These are phyloP conservation scores for Colletotrichum falcatum DNA, from an alignment of 2,329 filamentous ascomycete species.

Conservation along the genomic window DNA sequence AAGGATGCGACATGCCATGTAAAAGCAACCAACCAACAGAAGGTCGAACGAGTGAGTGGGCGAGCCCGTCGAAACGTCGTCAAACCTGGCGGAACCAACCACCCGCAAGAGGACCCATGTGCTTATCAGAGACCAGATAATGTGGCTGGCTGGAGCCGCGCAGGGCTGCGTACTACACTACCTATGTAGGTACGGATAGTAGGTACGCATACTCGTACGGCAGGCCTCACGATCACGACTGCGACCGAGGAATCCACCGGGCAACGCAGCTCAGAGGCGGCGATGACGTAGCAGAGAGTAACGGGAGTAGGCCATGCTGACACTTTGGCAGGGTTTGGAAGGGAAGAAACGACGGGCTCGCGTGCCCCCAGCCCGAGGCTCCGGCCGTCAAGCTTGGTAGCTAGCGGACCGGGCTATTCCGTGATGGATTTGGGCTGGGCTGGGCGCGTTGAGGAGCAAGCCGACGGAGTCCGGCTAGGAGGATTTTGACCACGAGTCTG, in stretches of 20 bases:
- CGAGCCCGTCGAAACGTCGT: background rate
- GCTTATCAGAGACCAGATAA: background rate
- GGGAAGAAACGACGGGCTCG: background rate
- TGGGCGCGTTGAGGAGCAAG: slow-evolving; percentile 23
- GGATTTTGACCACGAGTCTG: slow-evolving; percentile 24
- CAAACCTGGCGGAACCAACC: background rate
- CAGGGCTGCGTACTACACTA: background rate
- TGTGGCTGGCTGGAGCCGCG: background rate
- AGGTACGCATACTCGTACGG: too few relatives aligned
- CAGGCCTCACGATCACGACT: background rate
- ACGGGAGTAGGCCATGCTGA: background rate
- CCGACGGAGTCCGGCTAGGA: slow-evolving; percentile 15
- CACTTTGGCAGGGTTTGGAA: background rate
- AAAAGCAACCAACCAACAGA: too few relatives aligned
- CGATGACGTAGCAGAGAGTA: slow-evolving; percentile 2
- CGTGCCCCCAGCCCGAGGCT: background rate
- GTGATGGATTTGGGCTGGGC: slow-evolving; percentile 25
- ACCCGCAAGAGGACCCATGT: slow-evolving; percentile 1
- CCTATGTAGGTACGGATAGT: too few relatives aligned
- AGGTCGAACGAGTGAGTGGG: background rate
- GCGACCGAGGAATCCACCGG: slow-evolving; percentile 6
- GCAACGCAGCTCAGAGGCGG: background rate
- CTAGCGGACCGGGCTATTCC: slow-evolving; percentile 29
- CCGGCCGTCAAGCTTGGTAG: slow-evolving; percentile 14
- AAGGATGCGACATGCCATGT: background rate